Conservation (phyloP, 805 yeast species). For the Maudiozyma bulderi region DNA sequence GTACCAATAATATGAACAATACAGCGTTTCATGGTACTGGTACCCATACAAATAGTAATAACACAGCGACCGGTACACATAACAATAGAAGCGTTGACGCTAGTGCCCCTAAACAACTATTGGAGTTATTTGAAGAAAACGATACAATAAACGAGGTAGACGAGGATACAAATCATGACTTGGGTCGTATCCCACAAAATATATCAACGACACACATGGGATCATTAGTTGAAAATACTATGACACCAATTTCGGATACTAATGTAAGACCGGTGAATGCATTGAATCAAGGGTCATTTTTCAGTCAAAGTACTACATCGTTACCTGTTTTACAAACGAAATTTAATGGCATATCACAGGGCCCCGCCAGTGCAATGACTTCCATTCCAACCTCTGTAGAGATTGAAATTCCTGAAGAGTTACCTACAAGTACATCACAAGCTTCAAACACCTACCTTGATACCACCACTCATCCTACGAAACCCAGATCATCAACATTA, state of each 20-base stretch:
- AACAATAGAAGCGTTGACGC: slow-evolving; percentile 19
- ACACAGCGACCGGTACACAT: slow-evolving; percentile 16
- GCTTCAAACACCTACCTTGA: slow-evolving; percentile 6
- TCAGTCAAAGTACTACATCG: slow-evolving; percentile 24
- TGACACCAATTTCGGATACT: slow-evolving; percentile 1
- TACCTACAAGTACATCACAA: slow-evolving; percentile 21
- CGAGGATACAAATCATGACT: slow-evolving; percentile 11
- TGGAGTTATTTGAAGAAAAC: slow-evolving; percentile 56
- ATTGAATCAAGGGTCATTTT: slow-evolving; percentile 9
- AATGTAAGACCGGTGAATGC: slow-evolving; percentile 10
- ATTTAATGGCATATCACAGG: slow-evolving; percentile 15
- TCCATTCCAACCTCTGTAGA: slow-evolving; percentile 48
- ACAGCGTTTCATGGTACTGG: slow-evolving; percentile 15
- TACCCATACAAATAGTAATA: slow-evolving; percentile 12
- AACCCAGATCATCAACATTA: slow-evolving; percentile 25
- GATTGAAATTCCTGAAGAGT: slow-evolving; percentile 53
- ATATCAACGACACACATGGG: slow-evolving; percentile 10
- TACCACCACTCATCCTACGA: slow-evolving; percentile 11
- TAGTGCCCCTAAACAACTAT: slow-evolving; percentile 59
- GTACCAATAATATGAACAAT: slow-evolving; percentile 12
- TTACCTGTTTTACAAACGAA: slow-evolving; percentile 24
- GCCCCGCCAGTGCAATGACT: slow-evolving; percentile 23
- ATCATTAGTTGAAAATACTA: slow-evolving; percentile 7
- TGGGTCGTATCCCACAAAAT: slow-evolving; percentile 12
- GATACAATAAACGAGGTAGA: slow-evolving; percentile 22